A percentile compares a stretch with the other conserved stretches of the same genome.
These are phyloP conservation scores for Talaromyces verruculosus DNA, from an alignment of 2,329 filamentous ascomycete species.

Conservation along the genomic window DNA sequence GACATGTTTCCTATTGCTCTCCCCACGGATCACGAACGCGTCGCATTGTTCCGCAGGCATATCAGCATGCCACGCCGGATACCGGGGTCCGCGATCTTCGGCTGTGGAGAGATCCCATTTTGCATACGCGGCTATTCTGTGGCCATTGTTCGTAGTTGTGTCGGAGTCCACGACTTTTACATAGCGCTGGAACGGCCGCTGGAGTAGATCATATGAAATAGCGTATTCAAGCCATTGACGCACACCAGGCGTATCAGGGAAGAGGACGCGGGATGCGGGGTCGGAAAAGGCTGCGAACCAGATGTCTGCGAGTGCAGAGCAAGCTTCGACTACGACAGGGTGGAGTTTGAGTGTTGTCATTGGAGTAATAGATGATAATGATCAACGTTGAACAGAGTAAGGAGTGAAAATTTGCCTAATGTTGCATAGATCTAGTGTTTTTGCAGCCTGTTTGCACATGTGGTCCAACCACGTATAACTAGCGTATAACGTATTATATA, in stretches of 20 bases:
- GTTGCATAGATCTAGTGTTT: neutral
- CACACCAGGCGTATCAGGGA: constrained; percentile 9
- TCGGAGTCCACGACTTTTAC: neutral
- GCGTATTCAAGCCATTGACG: constrained; percentile 5
- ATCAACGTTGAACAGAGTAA: neutral
- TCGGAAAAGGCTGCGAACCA: constrained; percentile 9
- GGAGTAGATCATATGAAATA: neutral
- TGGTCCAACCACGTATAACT: neutral
- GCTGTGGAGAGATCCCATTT: constrained; percentile 11
- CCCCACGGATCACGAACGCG: neutral
- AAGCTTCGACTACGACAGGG: neutral
- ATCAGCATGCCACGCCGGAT: constrained; percentile 8
- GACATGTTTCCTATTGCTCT: neutral
- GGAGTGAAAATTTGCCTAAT: neutral
- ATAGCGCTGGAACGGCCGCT: neutral
- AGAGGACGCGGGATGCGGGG: neutral
- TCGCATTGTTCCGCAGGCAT: constrained; percentile 5
- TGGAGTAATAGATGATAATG: neutral
- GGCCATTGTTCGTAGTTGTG: neutral
- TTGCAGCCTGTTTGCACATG: neutral
- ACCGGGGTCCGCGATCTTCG: constrained; percentile 8
- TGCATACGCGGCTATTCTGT: neutral
- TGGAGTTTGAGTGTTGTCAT: neutral
- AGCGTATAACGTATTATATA: neutral
- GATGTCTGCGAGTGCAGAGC: neutral